These are phyloP conservation scores for Oryza rufipogon DNA, from an alignment of 176 grass and related monocot genomes.

Conservation along the genomic window DNA sequence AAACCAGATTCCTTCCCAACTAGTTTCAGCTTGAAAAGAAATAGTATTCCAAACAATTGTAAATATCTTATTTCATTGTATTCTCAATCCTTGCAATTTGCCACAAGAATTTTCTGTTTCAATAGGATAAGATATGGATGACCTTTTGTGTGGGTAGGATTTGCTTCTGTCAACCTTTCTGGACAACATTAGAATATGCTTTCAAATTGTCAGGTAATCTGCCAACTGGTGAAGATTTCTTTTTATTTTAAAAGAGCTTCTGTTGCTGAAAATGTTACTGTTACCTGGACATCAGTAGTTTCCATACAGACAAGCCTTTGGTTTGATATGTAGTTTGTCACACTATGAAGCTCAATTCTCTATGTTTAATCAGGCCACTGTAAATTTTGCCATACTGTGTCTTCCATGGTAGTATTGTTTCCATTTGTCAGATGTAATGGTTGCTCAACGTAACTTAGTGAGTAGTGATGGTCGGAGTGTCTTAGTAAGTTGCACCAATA, in stretches of 20 bases:
- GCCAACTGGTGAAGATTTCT: not conserved
- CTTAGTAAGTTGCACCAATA: not conserved
- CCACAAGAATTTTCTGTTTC: conserved; percentile 23
- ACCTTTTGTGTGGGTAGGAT: conserved; percentile 28
- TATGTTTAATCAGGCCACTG: not conserved
- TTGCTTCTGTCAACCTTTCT: not conserved
- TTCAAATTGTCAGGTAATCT: conserved; percentile 18
- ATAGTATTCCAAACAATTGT: conserved; percentile 22
- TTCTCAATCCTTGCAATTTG: conserved; percentile 5
- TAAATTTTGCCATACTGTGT: not conserved
- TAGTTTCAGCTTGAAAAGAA: conserved; percentile 16
- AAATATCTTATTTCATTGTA: conserved; percentile 25
- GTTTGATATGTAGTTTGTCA: not conserved
- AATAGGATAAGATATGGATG: conserved; percentile 21
- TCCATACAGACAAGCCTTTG: not conserved
- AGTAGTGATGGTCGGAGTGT: not conserved
- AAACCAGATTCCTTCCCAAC: conserved; percentile 10
- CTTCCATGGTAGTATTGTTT: not conserved
- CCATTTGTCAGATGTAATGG: not conserved
- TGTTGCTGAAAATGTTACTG: not conserved
- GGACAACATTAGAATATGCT: conserved; percentile 19
- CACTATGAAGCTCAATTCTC: not conserved
- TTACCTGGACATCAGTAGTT: conserved; percentile 10
- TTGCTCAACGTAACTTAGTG: not conserved
- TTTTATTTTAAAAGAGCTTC: conserved; percentile 2